phyloP scores from a whole-genome alignment of 495 filamentous ascomycete species.

The Venustampulla echinocandica region DNA sequence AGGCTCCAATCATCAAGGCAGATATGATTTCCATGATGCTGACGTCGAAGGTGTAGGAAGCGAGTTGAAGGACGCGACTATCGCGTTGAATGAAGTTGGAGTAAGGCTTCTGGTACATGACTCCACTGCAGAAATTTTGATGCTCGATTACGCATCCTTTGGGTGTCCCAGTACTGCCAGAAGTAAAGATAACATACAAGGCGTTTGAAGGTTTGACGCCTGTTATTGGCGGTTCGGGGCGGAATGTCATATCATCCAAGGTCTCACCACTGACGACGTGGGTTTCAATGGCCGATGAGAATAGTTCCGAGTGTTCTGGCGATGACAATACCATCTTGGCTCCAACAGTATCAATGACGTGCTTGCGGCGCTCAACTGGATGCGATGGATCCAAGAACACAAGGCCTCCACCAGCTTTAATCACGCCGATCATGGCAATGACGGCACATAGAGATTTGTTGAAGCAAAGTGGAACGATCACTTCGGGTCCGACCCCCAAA shows the following conservation, averaged over 20 bases:
- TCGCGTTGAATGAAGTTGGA: not conserved
- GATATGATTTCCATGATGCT: slow-evolving; percentile 81
- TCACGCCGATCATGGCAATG: slow-evolving; percentile 31
- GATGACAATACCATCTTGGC: not conserved
- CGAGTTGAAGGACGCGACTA: slow-evolving; percentile 10
- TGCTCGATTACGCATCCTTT: slow-evolving; percentile 30
- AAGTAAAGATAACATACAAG: slow-evolving; percentile 44
- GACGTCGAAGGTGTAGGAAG: slow-evolving; percentile 56
- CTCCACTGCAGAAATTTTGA: not conserved
- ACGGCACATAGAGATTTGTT: slow-evolving; percentile 36
- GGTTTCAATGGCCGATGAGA: not conserved
- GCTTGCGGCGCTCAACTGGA: not conserved
- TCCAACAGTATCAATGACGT: slow-evolving; percentile 7
- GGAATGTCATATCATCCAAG: not conserved
- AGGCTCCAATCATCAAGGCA: slow-evolving; percentile 53
- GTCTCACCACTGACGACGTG: not conserved
- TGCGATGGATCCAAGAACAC: slow-evolving; percentile 45
- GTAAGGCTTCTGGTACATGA: not conserved
- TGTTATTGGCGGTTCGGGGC: not conserved
- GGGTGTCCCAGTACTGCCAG: slow-evolving; percentile 39
- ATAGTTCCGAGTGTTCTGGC: not conserved
- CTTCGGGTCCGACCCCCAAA: not conserved
- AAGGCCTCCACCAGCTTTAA: slow-evolving; percentile 34
- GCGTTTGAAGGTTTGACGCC: not conserved
- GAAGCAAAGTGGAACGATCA: slow-evolving; percentile 21